These are phyloP conservation scores for Geotrichum cucujoidarum DNA, from an alignment of 1,139 yeast genomes.

Conservation along the genomic window DNA sequence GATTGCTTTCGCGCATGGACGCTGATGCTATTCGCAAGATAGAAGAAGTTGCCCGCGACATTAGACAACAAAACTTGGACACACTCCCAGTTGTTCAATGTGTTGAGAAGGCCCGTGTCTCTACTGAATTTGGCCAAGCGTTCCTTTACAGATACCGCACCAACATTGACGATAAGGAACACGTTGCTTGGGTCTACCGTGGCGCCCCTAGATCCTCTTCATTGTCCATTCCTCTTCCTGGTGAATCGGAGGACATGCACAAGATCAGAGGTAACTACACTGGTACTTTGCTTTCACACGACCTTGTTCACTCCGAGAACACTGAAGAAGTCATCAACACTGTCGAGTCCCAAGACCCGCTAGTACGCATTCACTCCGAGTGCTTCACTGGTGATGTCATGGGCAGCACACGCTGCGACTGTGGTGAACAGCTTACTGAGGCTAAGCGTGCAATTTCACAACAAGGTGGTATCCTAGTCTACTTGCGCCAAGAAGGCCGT, in stretches of 20 bases:
- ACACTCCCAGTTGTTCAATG: slow-evolving; percentile 72
- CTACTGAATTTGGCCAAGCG: slow-evolving; percentile 87
- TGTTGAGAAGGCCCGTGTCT: slow-evolving; percentile 87
- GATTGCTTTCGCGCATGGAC: slow-evolving; percentile 11
- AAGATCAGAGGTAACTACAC: slow-evolving; percentile 97
- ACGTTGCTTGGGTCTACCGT: slow-evolving; percentile 94
- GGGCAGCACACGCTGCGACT: slow-evolving; percentile 97
- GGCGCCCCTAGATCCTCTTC: slow-evolving; percentile 78
- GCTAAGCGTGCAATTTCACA: slow-evolving; percentile 91
- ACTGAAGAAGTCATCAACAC: not conserved
- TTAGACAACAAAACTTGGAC: slow-evolving; percentile 26
- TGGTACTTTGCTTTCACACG: slow-evolving; percentile 68
- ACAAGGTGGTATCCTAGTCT: slow-evolving; percentile 90
- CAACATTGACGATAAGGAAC: slow-evolving; percentile 85
- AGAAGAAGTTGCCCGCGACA: slow-evolving; percentile 9
- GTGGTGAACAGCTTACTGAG: slow-evolving; percentile 98
- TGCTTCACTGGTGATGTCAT: slow-evolving; percentile 99
- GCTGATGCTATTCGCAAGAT: slow-evolving; percentile 8
- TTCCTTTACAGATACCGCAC: slow-evolving; percentile 85
- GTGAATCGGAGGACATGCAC: slow-evolving; percentile 84
- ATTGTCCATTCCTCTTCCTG: slow-evolving; percentile 54
- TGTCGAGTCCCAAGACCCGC: slow-evolving; percentile 34
- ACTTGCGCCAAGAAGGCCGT: slow-evolving; percentile 95
- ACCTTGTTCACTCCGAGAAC: slow-evolving; percentile 7
- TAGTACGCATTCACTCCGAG: slow-evolving; percentile 89